phyloP scores from a whole-genome alignment of 805 yeast genomes.

The Komagataella pseudopastoris region DNA sequence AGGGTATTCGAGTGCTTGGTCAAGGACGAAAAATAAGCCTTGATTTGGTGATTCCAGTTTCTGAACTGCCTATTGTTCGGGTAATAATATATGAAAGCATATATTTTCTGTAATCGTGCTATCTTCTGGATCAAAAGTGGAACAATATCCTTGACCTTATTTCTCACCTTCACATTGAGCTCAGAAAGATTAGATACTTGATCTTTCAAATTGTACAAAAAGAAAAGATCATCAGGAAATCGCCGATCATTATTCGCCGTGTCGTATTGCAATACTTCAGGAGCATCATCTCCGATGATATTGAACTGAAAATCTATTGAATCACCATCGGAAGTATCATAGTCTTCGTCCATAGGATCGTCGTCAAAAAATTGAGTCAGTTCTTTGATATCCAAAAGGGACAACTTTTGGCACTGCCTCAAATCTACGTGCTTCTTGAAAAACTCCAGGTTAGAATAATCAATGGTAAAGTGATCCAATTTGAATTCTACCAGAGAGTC shows the following conservation, averaged over 20 bases:
- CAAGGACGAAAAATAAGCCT: conserved; percentile 5
- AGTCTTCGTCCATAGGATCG: not conserved
- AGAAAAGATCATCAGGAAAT: conserved; percentile 5
- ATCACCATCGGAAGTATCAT: not conserved
- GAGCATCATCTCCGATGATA: conserved; percentile 6
- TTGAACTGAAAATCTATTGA: not conserved
- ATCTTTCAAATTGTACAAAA: conserved; percentile 5
- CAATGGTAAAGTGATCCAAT: not conserved
- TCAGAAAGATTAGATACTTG: not conserved
- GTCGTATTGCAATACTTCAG: conserved; percentile 3
- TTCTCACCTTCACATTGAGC: conserved; percentile 10
- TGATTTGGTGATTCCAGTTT: conserved; percentile 2
- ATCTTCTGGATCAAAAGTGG: conserved; percentile 7
- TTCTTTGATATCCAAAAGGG: conserved; percentile 10
- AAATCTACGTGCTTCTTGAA: not conserved
- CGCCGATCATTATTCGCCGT: conserved; percentile 5
- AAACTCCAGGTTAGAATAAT: not conserved
- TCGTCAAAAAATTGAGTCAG: not conserved
- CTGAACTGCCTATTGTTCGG: conserved; percentile 3
- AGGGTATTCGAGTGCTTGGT: conserved; percentile 5
- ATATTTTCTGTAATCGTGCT: conserved; percentile 5
- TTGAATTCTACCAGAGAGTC: not conserved
- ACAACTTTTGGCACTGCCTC: conserved; percentile 1
- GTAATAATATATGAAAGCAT: conserved; percentile 11
- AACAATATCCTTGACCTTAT: conserved; percentile 6